A percentile compares a stretch with the other conserved stretches of the same genome.
Conservation (phyloP, 2,329 filamentous ascomycete species). For the Periglandula ipomoeae region DNA sequence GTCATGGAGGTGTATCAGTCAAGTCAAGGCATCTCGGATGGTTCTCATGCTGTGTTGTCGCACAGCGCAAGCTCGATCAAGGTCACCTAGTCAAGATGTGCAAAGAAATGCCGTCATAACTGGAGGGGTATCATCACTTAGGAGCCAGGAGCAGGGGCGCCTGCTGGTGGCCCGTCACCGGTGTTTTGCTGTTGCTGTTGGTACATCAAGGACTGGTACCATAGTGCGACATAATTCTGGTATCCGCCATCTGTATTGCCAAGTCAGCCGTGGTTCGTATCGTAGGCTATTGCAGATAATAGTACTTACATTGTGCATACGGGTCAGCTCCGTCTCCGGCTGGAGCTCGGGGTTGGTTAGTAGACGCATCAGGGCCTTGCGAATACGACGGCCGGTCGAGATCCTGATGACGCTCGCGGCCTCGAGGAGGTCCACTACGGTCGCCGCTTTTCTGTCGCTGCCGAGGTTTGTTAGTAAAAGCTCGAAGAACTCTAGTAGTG, state of each 20-base stretch:
- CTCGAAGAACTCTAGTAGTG: neutral
- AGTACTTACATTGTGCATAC: constrained; percentile 61
- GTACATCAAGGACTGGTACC: constrained; percentile 60
- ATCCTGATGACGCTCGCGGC: constrained; percentile 41
- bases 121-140: constrained; percentile 21
- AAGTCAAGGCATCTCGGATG: constrained; percentile 24
- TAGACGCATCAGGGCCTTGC: constrained; percentile 34
- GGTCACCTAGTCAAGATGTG: constrained; percentile 23
- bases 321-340: constrained; percentile 51
- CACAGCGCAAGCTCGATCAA: constrained; percentile 19
- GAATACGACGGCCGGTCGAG: constrained; percentile 45
- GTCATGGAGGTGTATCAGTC: constrained; percentile 22
- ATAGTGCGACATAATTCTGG: constrained; percentile 68
- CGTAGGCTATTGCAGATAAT: neutral
- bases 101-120: constrained; percentile 4
- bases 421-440: constrained; percentile 30
- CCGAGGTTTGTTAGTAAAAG: neutral
- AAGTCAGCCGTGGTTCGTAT: constrained; percentile 13
- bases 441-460: constrained; percentile 46
- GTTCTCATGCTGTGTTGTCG: constrained; percentile 3
- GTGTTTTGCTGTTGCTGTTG: constrained; percentile 32
- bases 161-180: constrained; percentile 26
- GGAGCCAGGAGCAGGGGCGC: constrained; percentile 26
- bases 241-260: constrained; percentile 60
- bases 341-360: constrained; percentile 33